phyloP scores from a whole-genome alignment of 257 asterid species.

The Przewalskia tangutica region DNA sequence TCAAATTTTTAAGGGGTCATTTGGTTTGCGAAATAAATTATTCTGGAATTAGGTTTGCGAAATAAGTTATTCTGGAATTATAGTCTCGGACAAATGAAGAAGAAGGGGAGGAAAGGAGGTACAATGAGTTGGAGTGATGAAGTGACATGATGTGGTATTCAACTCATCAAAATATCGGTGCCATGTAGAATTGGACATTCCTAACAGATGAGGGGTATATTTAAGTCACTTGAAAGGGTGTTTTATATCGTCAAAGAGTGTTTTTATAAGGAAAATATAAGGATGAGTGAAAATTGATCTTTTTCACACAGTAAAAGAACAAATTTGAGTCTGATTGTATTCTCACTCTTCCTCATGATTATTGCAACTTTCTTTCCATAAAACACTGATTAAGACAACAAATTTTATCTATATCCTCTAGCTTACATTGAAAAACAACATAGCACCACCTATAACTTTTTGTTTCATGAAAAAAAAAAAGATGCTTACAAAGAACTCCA shows the following conservation, averaged over 20 bases:
- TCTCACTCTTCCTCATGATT: not conserved
- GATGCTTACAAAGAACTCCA: not conserved
- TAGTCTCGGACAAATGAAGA: too few relatives aligned
- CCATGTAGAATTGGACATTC: too few relatives aligned
- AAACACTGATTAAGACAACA: not conserved
- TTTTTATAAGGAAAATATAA: too few relatives aligned
- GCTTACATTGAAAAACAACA: not conserved
- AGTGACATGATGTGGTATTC: too few relatives aligned
- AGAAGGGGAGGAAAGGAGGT: too few relatives aligned
- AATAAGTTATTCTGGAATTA: too few relatives aligned
- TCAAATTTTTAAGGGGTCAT: too few relatives aligned
- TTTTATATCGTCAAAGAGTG: not conserved
- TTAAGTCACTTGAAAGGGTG: not conserved
- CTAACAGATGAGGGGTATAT: not conserved
- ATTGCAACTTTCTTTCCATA: not conserved
- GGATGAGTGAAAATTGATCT: not conserved
- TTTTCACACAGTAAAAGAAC: not conserved
- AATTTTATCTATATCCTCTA: too few relatives aligned
- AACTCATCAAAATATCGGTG: too few relatives aligned
- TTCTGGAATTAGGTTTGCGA: too few relatives aligned
- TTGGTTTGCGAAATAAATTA: too few relatives aligned
- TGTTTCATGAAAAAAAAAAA: not conserved
- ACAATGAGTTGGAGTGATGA: too few relatives aligned
- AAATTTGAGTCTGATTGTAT: not conserved
- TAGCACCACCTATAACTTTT: not conserved